Percentiles rank a stretch among this genome's conserved stretches.
Conservation (phyloP, 345 rosid genomes). For the Abelmoschus esculentus region DNA sequence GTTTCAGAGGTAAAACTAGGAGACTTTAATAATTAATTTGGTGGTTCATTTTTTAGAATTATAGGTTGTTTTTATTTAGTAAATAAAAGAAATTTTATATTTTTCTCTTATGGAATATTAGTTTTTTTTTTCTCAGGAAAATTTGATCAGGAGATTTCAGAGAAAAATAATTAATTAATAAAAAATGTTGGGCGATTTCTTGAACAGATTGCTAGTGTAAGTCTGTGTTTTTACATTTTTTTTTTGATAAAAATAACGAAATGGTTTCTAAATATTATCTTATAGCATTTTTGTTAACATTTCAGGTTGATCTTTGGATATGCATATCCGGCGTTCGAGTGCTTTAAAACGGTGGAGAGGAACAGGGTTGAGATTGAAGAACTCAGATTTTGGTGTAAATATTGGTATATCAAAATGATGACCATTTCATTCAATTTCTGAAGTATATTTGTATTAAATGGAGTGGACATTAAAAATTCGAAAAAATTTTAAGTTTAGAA, state of each 20-base stretch:
- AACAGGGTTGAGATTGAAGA: constrained; percentile 66
- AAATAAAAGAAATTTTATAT: background rate
- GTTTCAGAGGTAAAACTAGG: background rate
- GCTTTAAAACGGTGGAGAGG: constrained; percentile 79
- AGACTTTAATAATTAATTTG: too few species aligned
- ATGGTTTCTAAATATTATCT: background rate
- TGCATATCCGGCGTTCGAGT: constrained; percentile 88
- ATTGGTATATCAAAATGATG: constrained; percentile 44
- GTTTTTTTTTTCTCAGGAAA: constrained; percentile 19
- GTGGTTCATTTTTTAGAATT: background rate
- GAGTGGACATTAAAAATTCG: background rate
- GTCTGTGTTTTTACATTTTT: constrained; percentile 1
- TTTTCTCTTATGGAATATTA: background rate
- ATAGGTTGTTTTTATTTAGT: background rate
- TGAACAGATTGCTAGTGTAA: constrained; percentile 54
- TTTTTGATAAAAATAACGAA: background rate
- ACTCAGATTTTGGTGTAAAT: constrained; percentile 92
- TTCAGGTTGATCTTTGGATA: constrained; percentile 75
- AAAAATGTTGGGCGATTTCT: constrained; percentile 57
- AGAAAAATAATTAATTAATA: background rate
- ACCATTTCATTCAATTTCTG: background rate
- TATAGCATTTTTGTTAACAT: constrained; percentile 16
- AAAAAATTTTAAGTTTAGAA: background rate
- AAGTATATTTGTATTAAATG: background rate
- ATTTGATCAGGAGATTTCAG: constrained; percentile 2